Conservation (phyloP, 495 filamentous ascomycete species). For the Alectoria sarmentosa region DNA sequence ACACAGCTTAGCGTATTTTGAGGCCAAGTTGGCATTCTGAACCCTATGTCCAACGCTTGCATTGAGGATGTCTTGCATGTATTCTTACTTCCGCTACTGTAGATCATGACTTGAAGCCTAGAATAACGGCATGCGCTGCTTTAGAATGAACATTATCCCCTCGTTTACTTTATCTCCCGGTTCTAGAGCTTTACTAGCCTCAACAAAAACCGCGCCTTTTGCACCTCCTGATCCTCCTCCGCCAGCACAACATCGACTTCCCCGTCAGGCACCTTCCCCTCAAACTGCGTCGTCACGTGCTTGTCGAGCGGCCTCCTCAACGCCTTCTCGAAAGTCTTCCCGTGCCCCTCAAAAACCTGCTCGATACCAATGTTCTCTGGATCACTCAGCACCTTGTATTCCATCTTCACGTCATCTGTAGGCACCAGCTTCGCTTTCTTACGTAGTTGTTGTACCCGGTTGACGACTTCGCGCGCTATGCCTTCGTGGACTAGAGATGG, state of each 20-base stretch:
- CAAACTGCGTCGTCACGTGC: constrained; percentile 55
- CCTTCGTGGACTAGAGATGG: constrained; percentile 70
- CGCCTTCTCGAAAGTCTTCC: constrained; percentile 65
- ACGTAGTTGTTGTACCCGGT: constrained; percentile 70
- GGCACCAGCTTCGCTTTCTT: constrained; percentile 76
- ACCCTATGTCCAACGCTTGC: neutral
- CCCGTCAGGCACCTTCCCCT: constrained; percentile 52
- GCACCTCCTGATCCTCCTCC: constrained; percentile 85
- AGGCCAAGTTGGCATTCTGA: no score
- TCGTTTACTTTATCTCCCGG: neutral
- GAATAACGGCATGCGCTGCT: neutral
- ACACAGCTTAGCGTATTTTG: no score
- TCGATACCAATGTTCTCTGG: constrained; percentile 70
- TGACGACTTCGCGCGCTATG: constrained; percentile 74
- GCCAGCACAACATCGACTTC: constrained; percentile 58
- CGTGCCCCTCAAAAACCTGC: constrained; percentile 64
- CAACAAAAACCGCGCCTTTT: constrained; percentile 78
- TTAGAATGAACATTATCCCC: neutral
- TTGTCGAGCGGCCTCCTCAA: constrained; percentile 74
- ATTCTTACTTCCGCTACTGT: no score
- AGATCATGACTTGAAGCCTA: neutral
- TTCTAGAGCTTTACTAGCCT: constrained; percentile 68
- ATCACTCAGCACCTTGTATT: constrained; percentile 68
- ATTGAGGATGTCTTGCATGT: neutral
- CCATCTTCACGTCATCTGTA: constrained; percentile 83